Conservation (phyloP, 345 rosid species). For the Citrus reticulata region DNA sequence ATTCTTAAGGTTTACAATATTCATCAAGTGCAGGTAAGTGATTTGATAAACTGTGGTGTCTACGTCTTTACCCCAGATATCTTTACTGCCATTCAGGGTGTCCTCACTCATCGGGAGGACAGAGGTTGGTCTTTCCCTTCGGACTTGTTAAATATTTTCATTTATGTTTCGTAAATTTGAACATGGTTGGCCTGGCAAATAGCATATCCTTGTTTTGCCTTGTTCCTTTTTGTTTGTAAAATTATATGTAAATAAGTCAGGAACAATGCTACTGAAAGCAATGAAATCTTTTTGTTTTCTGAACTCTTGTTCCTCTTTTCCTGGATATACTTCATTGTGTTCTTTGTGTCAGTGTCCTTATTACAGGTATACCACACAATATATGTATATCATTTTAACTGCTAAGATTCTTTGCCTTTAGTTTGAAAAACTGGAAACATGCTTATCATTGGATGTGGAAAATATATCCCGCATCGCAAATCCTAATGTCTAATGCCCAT, state of each 20-base stretch:
- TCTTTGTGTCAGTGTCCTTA: not conserved
- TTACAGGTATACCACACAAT: not conserved
- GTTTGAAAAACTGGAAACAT: not conserved
- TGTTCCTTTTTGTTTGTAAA: not conserved
- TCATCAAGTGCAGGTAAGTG: conserved; percentile 60
- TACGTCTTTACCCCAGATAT: conserved; percentile 67
- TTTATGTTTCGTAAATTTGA: not conserved
- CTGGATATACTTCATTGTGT: not conserved
- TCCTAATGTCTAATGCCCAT: not conserved
- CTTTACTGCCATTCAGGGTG: conserved; percentile 60
- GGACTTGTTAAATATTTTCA: not conserved
- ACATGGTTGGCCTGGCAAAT: not conserved
- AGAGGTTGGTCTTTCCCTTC: conserved; percentile 41
- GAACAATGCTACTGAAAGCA: not conserved
- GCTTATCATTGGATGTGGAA: not conserved
- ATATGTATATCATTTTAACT: not conserved
- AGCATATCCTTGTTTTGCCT: not conserved
- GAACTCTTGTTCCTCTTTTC: not conserved
- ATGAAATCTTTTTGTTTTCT: not conserved
- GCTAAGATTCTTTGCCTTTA: not conserved
- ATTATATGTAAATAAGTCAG: no score
- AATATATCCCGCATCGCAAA: not conserved
- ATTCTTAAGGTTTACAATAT: conserved; percentile 4
- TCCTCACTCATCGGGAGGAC: conserved; percentile 45
- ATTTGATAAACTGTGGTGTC: conserved; percentile 80